A percentile compares a stretch with the other conserved stretches of the same genome.
phyloP scores from a whole-genome alignment of 345 rosid genomes.

The Noccaea caerulescens region DNA sequence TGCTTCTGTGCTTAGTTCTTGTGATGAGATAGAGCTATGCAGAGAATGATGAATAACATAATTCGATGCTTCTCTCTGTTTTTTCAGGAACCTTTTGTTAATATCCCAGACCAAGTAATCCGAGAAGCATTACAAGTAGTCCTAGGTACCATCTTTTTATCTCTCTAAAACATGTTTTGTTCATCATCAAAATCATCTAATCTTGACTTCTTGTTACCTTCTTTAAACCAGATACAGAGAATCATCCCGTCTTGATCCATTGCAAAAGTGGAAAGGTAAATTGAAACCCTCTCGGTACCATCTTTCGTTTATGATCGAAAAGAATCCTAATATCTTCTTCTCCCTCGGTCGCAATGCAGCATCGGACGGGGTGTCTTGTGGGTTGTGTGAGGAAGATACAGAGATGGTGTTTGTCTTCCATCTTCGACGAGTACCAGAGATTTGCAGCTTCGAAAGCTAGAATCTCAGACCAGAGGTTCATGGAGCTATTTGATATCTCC shows the following conservation, averaged over 20 bases:
- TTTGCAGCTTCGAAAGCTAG: constrained; percentile 72
- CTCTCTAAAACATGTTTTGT: neutral
- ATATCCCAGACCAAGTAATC: constrained; percentile 68
- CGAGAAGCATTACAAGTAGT: constrained; percentile 69
- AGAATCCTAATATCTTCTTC: neutral
- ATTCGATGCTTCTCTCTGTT: constrained; percentile 23
- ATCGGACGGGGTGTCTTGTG: constrained; percentile 75
- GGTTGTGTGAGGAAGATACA: constrained; percentile 81
- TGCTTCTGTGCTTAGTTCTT: neutral
- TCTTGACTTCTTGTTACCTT: neutral
- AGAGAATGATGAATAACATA: too few species aligned
- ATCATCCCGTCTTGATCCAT: constrained; percentile 75
- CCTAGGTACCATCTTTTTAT: constrained; percentile 50
- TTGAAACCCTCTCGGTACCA: neutral
- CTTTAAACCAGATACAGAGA: constrained; percentile 53
- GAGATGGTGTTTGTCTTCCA: constrained; percentile 75
- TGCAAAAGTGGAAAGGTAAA: constrained; percentile 89
- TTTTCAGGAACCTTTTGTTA: constrained; percentile 75
- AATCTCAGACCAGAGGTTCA: constrained; percentile 72
- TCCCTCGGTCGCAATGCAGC: constrained; percentile 55
- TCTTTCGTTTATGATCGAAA: neutral
- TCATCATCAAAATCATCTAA: constrained; percentile 7
- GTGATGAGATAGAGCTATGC: too few species aligned
- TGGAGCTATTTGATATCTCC: constrained; percentile 66
- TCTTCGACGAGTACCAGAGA: constrained; percentile 79